A percentile compares a stretch with the other conserved stretches of the same genome.
Evolutionary conservation across 2,329 filamentous ascomycete species (phyloP).

Genomic region (Pseudopyricularia javanii): DNA sequence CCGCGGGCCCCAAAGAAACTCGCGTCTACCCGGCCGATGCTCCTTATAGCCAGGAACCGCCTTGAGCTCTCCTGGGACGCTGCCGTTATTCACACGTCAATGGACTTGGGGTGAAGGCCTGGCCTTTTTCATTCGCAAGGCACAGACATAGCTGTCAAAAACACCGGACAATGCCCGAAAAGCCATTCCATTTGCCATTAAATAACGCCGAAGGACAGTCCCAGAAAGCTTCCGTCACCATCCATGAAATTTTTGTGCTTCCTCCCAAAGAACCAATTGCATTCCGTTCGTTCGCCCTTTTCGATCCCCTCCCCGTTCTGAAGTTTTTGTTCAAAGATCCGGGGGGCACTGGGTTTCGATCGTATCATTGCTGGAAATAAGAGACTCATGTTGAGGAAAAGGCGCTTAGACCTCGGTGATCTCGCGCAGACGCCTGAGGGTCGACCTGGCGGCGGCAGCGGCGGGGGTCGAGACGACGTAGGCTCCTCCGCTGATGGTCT

Average conservation of each 20-base stretch:
- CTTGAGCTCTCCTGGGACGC: too few relatives aligned
- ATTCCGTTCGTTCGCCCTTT: neutral
- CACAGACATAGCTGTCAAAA: neutral
- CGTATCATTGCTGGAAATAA: neutral
- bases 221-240: neutral
- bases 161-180: neutral
- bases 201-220: neutral
- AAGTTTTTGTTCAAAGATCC: neutral
- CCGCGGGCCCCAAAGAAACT: too few relatives aligned
- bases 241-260: neutral
- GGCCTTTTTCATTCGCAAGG: neutral
- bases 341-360: neutral
- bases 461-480: slow-evolving; percentile 4
- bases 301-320: neutral
- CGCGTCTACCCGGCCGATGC: too few relatives aligned
- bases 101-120: too few relatives aligned
- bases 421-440: slow-evolving; percentile 4
- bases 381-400: neutral
- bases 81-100: neutral
- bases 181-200: slow-evolving; percentile 1
- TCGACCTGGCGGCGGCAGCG: slow-evolving; percentile 3
- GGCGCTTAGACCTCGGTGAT: slow-evolving; percentile 2
- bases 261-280: neutral
- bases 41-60: too few relatives aligned
- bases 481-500: slow-evolving; percentile 4